These are phyloP conservation scores for Triangularia verruculosa DNA, from an alignment of 2,329 filamentous ascomycete species.

Conservation along the genomic window DNA sequence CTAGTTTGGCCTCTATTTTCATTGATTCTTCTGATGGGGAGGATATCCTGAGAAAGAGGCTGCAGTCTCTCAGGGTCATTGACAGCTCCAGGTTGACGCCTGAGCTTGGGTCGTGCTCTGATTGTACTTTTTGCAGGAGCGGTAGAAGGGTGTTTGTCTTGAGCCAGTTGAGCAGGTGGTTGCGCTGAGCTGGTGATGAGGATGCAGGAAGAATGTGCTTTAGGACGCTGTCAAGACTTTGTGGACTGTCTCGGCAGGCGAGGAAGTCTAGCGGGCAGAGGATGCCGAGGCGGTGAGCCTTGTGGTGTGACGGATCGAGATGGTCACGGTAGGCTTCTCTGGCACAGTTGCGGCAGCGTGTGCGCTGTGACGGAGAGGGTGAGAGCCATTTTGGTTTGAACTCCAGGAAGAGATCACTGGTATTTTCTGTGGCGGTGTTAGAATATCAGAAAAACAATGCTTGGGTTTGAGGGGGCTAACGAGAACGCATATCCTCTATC, in stretches of 20 bases:
- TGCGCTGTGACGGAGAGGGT: conserved; percentile 70
- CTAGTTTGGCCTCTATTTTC: conserved; percentile 57
- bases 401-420: conserved; percentile 53
- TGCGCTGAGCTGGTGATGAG: conserved; percentile 37
- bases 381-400: conserved; percentile 85
- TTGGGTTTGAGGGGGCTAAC: conserved; percentile 22
- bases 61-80: conserved; percentile 81
- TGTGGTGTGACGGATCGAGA: conserved; percentile 27
- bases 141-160: conserved; percentile 38
- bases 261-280: conserved; percentile 62
- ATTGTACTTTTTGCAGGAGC: conserved; percentile 35
- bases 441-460: neutral
- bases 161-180: conserved; percentile 38
- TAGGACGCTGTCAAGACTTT: conserved; percentile 15
- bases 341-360: conserved; percentile 73
- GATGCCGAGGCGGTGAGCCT: conserved; percentile 26
- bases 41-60: conserved; percentile 64
- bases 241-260: conserved; percentile 31
- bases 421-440: conserved; percentile 5
- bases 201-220: conserved; percentile 28
- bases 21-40: conserved; percentile 26
- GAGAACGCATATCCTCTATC: conserved; percentile 68
- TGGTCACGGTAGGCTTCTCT: conserved; percentile 37
- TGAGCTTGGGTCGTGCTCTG: conserved; percentile 41
- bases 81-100: conserved; percentile 48